A percentile compares a stretch with the other conserved stretches of the same genome.
These are phyloP conservation scores for Rosa multiflora DNA, from an alignment of 306 rosid species.

Conservation along the genomic window DNA sequence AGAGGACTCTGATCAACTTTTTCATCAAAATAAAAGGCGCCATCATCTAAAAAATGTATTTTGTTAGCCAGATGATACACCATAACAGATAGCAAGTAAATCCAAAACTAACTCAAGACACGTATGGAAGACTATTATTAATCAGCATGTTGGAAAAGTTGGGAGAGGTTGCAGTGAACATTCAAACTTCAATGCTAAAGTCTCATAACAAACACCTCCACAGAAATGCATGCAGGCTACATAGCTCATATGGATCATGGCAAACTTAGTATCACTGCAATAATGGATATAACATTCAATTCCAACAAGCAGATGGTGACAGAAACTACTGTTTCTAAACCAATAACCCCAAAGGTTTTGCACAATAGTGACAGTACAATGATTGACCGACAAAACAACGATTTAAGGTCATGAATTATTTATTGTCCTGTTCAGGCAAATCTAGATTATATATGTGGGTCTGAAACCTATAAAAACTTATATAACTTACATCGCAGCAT, in stretches of 20 bases:
- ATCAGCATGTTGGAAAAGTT: background rate
- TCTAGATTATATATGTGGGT: constrained; percentile 3
- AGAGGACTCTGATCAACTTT: constrained; percentile 76
- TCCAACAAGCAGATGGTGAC: background rate
- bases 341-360: background rate
- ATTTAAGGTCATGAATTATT: background rate
- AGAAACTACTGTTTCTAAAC: background rate
- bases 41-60: constrained; percentile 65
- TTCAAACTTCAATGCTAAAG: background rate
- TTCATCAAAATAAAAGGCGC: constrained; percentile 82
- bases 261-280: constrained; percentile 8
- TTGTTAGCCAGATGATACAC: constrained; percentile 15
- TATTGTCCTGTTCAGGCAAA: background rate
- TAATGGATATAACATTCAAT: background rate
- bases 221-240: constrained; percentile 6
- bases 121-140: background rate
- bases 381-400: background rate
- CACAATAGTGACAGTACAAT: background rate
- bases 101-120: background rate
- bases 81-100: background rate
- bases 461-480: background rate
- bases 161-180: background rate
- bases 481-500: background rate
- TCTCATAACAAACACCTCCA: background rate
- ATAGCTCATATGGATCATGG: background rate